These are phyloP conservation scores for Zychaea mexicana DNA, from an alignment of 371 early-diverging fungal genomes.

Conservation along the genomic window DNA sequence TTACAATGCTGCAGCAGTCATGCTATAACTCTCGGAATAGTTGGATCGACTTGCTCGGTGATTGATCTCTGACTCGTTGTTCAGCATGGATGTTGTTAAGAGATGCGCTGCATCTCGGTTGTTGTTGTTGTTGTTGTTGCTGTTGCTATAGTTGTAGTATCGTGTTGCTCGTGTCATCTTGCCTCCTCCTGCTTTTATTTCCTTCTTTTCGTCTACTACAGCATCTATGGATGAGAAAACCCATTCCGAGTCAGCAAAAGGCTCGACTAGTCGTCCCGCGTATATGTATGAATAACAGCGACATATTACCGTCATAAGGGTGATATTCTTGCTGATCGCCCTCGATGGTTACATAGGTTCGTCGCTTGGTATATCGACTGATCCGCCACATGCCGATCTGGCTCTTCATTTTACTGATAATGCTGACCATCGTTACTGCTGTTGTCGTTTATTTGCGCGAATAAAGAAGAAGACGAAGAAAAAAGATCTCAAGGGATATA, in stretches of 20 bases:
- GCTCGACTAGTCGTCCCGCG: no score
- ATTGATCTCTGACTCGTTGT: not conserved
- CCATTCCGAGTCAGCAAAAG: no score
- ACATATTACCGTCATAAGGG: not conserved
- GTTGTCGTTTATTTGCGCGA: not conserved
- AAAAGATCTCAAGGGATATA: not conserved
- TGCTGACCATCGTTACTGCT: not conserved
- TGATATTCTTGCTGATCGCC: not conserved
- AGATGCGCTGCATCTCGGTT: not conserved
- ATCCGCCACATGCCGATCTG: slow-evolving; percentile 1
- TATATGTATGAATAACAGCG: not conserved
- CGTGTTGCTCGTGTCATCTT: not conserved
- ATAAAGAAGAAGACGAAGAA: not conserved
- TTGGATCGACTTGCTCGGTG: not conserved
- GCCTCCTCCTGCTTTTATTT: not conserved
- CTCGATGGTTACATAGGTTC: not conserved
- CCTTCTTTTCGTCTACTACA: not conserved
- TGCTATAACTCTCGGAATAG: not conserved
- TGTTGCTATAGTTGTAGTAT: not conserved
- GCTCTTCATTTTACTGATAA: not conserved
- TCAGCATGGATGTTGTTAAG: not conserved
- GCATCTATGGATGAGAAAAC: no score
- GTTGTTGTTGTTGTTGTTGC: not conserved
- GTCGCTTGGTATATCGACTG: not conserved
- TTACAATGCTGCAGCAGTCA: not conserved